Base-by-base conservation (phyloP, 2,329 filamentous ascomycete species). In the Phoma sp. region DNA sequence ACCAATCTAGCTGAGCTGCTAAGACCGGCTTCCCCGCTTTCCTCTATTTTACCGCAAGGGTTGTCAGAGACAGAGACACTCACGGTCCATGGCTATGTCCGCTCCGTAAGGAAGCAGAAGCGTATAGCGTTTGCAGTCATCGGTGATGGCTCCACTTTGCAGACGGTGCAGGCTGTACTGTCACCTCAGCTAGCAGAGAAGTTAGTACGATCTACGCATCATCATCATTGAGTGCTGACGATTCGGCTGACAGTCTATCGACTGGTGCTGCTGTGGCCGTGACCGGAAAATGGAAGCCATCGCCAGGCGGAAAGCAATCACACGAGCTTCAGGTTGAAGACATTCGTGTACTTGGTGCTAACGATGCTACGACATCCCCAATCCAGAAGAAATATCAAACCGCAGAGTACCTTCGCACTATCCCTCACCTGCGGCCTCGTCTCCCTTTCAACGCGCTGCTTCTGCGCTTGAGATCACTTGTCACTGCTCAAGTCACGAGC, bases 361-460 rank as follows among this genome's bases (percentile, higher is more conserved):
- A 92, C 46, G 88, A 97, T 78, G 83, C 91, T 63, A 85, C 88
- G 90, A 90, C 88, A 59, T 96, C 91, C 71, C 95, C 95, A 3
- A 86, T 99, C 23, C 95, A 99, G 77, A 96, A 96, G 77, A 98
- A 98, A 77, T 96, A 95, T 66, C 93, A 97, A 66, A 91, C 88
- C 4, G 81, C 89, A 45, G 93, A 98, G 71, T 98, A 89, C 73
- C 84, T 99, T 58, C 89, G 95, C 54, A 89, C 89, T 10, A 83
- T 96, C 47, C 91, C 93, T 44, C 95, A 99, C 77, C 82, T 99
- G 55, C 89, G 95, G 53, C 79, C 89, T 60, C 89, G 93, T 66
- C 87, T 91, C 14, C 90, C 91, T 0, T 83, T 91, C 70, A 93
- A 96, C 75, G 85, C 91, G 24, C 82, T 91, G 37, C 79, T 97